Percentiles rank a stretch among this genome's conserved stretches.
Evolutionary conservation across 2,329 filamentous ascomycete species (phyloP).

Genomic region (Neopestalotiopsis clavispora): DNA sequence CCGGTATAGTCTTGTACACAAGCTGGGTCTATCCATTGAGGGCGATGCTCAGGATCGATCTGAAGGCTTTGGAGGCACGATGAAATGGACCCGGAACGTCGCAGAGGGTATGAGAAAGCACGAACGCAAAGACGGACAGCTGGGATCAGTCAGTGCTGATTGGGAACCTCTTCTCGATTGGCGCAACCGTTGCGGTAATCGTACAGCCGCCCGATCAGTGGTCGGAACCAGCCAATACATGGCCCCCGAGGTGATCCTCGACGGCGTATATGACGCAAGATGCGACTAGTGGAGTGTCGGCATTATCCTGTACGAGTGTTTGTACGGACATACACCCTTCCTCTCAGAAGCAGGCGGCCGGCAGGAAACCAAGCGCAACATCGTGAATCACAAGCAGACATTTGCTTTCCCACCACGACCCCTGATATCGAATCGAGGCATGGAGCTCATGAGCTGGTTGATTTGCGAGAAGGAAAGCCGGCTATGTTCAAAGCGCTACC

Average conservation of each 20-base stretch:
- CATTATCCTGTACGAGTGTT: constrained; percentile 91
- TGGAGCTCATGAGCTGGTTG: constrained; percentile 76
- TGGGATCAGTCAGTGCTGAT: constrained; percentile 39
- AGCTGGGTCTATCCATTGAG: constrained; percentile 72
- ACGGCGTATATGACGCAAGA: constrained; percentile 84
- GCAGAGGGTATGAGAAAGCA: constrained; percentile 43
- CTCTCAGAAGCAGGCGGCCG: constrained; percentile 74
- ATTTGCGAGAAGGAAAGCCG: constrained; percentile 77
- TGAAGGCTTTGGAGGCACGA: constrained; percentile 39
- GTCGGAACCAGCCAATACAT: constrained; percentile 98
- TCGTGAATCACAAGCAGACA: constrained; percentile 73
- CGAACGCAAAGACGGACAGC: constrained; percentile 43
- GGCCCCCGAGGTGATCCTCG: constrained; percentile 90
- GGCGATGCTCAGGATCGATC: constrained; percentile 73
- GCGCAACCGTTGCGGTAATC: constrained; percentile 71
- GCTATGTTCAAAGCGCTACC: constrained; percentile 78
- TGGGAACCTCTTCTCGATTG: constrained; percentile 65
- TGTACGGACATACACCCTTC: constrained; percentile 92
- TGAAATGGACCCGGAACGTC: constrained; percentile 45
- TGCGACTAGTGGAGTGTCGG: constrained; percentile 98
- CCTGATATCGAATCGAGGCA: constrained; percentile 70
- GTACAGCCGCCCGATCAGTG: constrained; percentile 79
- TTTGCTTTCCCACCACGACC: constrained; percentile 74
- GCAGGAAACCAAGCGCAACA: constrained; percentile 84
- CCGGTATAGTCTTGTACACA: constrained; percentile 78